A percentile compares a stretch with the other conserved stretches of the same genome.
Conservation (phyloP, 306 rosid species). For the Castanospermum australe region DNA sequence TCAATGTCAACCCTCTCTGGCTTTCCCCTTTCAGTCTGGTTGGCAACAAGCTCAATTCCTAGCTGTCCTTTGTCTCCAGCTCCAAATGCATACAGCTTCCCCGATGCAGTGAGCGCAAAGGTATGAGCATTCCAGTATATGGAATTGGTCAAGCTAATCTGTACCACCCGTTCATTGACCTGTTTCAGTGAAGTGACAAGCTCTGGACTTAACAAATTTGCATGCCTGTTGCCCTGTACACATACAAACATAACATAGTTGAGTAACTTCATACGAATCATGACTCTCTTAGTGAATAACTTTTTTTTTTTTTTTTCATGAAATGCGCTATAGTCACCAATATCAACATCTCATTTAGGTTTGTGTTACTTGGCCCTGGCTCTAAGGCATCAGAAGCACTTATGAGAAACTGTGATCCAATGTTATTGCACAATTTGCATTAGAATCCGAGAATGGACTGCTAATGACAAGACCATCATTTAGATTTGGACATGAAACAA, state of each 20-base stretch:
- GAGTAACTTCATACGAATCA: background rate
- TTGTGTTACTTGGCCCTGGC: background rate
- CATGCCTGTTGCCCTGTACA: conserved; percentile 67
- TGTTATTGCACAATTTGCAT: background rate
- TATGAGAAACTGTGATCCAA: background rate
- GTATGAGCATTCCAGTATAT: conserved; percentile 95
- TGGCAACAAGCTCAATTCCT: conserved; percentile 69
- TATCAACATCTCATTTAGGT: background rate
- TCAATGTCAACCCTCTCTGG: conserved; percentile 80
- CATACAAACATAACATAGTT: conserved; percentile 9
- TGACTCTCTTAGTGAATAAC: background rate
- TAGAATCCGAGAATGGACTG: background rate
- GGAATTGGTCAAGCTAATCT: conserved; percentile 87
- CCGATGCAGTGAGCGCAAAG: conserved; percentile 88
- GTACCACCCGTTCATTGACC: conserved; percentile 76
- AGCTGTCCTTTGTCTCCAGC: conserved; percentile 95
- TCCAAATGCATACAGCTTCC: conserved; percentile 90
- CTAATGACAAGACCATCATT: background rate
- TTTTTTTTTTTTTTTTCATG: background rate
- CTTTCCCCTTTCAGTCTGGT: conserved; percentile 76
- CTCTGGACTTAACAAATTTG: conserved; percentile 71
- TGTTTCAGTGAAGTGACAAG: conserved; percentile 73
- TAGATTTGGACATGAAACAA: background rate
- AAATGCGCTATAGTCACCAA: background rate
- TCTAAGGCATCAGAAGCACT: background rate